Evolutionary conservation across 352 stramenopile genomes (phyloP).

Genomic region (Phytophthora ohioensis): DNA sequence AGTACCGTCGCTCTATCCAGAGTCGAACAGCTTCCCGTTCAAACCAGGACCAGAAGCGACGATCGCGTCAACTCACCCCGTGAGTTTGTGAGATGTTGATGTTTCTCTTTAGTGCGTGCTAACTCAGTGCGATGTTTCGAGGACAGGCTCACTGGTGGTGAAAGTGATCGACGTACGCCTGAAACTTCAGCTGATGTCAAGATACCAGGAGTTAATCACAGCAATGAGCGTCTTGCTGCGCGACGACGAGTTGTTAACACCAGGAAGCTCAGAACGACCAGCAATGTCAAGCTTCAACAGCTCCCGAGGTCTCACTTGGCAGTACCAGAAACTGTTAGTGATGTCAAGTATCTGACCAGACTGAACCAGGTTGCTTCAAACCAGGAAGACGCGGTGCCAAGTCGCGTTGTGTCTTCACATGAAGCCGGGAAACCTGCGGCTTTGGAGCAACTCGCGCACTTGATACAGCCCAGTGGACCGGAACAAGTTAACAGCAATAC

Average conservation of each 20-base stretch:
- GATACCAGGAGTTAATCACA: background rate
- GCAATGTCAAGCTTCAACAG: constrained; percentile 38
- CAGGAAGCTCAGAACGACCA: constrained; percentile 22
- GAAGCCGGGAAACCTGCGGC: constrained; percentile 31
- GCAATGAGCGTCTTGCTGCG: background rate
- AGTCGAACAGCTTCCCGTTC: constrained; percentile 24
- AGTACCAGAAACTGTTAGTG: constrained; percentile 11
- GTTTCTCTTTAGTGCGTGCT: background rate
- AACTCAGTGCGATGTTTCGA: background rate
- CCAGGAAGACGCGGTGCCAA: constrained; percentile 37
- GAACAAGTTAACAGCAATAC: constrained; percentile 12
- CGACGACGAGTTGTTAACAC: background rate
- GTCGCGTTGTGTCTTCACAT: background rate
- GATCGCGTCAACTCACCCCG: constrained; percentile 51
- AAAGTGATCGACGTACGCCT: constrained; percentile 36
- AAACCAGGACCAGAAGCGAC: constrained; percentile 33
- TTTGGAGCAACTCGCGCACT: constrained; percentile 35
- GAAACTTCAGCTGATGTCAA: constrained; percentile 15
- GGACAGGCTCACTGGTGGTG: constrained; percentile 21
- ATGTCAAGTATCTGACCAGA: no score
- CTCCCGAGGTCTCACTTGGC: constrained; percentile 13
- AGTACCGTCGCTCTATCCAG: constrained; percentile 66
- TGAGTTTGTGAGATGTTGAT: constrained; percentile 31
- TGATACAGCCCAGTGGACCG: constrained; percentile 23
- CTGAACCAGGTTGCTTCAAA: constrained; percentile 30